phyloP scores from a whole-genome alignment of 495 filamentous ascomycete genomes.

The Talaromyces trachyspermus region DNA sequence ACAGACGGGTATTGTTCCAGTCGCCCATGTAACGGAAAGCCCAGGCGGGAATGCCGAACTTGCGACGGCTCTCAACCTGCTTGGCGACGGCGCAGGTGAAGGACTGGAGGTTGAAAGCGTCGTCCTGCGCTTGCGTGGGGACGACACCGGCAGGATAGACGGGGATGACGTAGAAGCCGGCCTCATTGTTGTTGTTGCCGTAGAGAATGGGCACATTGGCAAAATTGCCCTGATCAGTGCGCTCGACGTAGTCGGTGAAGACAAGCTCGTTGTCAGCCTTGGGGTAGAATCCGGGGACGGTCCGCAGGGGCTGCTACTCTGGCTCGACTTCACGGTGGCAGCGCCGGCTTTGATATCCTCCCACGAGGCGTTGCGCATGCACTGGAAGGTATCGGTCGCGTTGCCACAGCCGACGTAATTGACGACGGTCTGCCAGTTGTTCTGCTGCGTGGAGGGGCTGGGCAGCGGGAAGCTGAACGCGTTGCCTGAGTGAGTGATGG shows the following conservation, averaged over 20 bases:
- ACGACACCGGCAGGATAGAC: constrained; percentile 18
- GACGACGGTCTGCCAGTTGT: constrained; percentile 32
- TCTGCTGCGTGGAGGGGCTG: constrained; percentile 15
- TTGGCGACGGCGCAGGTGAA: constrained; percentile 39
- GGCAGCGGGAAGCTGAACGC: constrained; percentile 34
- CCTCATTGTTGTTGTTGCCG: constrained; percentile 41
- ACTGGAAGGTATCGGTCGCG: background rate
- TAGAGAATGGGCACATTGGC: constrained; percentile 32
- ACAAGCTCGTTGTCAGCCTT: constrained; percentile 39
- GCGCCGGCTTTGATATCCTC: constrained; percentile 14
- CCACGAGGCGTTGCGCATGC: background rate
- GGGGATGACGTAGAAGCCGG: constrained; percentile 32
- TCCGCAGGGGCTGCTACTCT: constrained; percentile 7
- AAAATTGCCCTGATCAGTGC: constrained; percentile 27
- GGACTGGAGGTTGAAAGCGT: constrained; percentile 30
- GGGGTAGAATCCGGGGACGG: constrained; percentile 36
- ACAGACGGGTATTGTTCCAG: constrained; percentile 39
- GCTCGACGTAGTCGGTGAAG: constrained; percentile 36
- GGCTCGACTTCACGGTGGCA: constrained; percentile 7
- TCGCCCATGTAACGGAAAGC: constrained; percentile 45
- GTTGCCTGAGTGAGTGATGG: constrained; percentile 49
- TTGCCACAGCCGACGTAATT: constrained; percentile 30
- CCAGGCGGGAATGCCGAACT: constrained; percentile 35
- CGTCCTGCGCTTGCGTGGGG: constrained; percentile 22
- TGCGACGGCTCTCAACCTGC: constrained; percentile 24